Conservation (phyloP, 352 stramenopile genomes). For the Phytophthora idaei region DNA sequence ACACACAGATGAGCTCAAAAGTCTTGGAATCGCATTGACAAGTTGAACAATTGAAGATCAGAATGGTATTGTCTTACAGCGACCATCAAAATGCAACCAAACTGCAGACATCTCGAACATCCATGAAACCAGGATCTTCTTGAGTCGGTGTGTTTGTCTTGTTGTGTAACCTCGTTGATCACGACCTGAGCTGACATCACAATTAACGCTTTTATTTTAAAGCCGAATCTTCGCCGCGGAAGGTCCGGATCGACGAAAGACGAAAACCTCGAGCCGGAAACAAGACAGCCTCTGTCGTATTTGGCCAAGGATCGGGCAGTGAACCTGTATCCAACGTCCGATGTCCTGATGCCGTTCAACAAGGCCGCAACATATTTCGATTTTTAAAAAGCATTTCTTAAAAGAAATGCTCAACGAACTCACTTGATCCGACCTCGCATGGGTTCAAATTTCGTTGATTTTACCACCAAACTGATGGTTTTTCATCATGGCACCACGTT, state of each 20-base stretch:
- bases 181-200: not conserved
- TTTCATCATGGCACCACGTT: not conserved
- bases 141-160: not conserved
- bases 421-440: not conserved
- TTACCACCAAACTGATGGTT: conserved; percentile 1
- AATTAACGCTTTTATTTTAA: conserved; percentile 1
- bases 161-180: conserved; percentile 5
- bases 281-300: conserved; percentile 15
- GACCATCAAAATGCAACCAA: not conserved
- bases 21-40: no score
- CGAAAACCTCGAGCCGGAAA: conserved; percentile 26
- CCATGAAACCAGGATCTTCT: not conserved
- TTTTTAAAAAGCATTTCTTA: no score
- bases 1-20: no score
- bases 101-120: not conserved
- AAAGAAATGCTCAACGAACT: no score
- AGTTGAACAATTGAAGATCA: no score
- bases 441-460: conserved; percentile 4
- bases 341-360: conserved; percentile 5
- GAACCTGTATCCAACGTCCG: conserved; percentile 7
- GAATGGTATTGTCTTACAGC: no score
- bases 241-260: conserved; percentile 25
- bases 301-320: conserved; percentile 10
- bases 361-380: not conserved
- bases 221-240: conserved; percentile 9